Evolutionary conservation across 2,329 filamentous ascomycete genomes (phyloP).

Genomic region (Penicillium sp.): DNA sequence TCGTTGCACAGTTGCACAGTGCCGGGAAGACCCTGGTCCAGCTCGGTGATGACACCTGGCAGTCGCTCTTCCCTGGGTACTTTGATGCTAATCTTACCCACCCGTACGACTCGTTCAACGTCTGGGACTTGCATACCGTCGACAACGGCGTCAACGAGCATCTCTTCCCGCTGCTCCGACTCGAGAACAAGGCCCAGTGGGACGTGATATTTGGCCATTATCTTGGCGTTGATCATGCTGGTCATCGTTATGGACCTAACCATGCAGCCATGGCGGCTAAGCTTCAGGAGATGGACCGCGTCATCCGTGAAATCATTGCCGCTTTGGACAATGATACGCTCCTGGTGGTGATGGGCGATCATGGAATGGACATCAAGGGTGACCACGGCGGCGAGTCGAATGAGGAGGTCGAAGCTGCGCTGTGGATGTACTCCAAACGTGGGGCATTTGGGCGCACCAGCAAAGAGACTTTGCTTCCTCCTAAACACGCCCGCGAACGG

Average conservation of each 20-base stretch:
- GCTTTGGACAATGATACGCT: conserved; percentile 80
- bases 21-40: conserved; percentile 79
- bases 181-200: conserved; percentile 68
- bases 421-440: conserved; percentile 98
- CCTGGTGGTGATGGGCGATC: conserved; percentile 95
- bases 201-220: conserved; percentile 94
- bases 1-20: conserved; percentile 62
- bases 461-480: conserved; percentile 56
- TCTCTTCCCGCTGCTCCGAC: conserved; percentile 70
- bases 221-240: conserved; percentile 93
- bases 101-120: conserved; percentile 95
- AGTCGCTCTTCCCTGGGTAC: conserved; percentile 85
- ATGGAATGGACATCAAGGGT: conserved; percentile 96
- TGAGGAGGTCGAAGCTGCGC: conserved; percentile 86
- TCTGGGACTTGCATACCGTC: conserved; percentile 95
- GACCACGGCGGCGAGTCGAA: conserved; percentile 98
- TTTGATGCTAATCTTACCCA: conserved; percentile 83
- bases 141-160: conserved; percentile 93
- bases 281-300: conserved; percentile 81
- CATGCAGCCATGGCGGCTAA: conserved; percentile 91
- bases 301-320: conserved; percentile 69
- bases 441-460: conserved; percentile 76
- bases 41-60: conserved; percentile 97
- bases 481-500: conserved; percentile 66
- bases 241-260: conserved; percentile 90